Evolutionary conservation across 2,329 filamentous ascomycete species (phyloP).

Genomic region (Fusarium sp.): DNA sequence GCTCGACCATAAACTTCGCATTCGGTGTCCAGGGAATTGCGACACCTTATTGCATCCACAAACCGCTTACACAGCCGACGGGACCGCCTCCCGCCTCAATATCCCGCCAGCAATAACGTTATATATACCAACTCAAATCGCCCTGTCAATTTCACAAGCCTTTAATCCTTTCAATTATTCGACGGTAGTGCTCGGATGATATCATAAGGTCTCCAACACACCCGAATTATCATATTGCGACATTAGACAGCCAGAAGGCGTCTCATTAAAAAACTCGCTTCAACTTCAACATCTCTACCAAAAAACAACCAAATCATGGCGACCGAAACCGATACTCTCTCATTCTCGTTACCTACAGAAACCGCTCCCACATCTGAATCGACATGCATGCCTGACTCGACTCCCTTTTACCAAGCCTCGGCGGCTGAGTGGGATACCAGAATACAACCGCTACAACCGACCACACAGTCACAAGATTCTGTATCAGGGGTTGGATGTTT

Average conservation of each 20-base stretch:
- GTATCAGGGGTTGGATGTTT: slow-evolving; percentile 29
- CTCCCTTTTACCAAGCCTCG: slow-evolving; percentile 25
- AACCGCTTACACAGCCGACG: slow-evolving; percentile 32
- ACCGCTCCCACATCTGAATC: slow-evolving; percentile 46
- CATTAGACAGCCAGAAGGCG: slow-evolving; percentile 16
- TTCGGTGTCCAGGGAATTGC: slow-evolving; percentile 35
- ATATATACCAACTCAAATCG: background rate
- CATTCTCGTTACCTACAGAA: slow-evolving; percentile 45
- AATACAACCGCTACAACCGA: slow-evolving; percentile 27
- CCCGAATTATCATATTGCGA: background rate
- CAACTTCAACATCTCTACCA: background rate
- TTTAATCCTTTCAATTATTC: background rate
- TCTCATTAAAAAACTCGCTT: slow-evolving; percentile 1
- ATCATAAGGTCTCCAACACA: slow-evolving; percentile 9
- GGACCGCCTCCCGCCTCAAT: slow-evolving; percentile 11
- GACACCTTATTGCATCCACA: slow-evolving; percentile 20
- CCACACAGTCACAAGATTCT: slow-evolving; percentile 20
- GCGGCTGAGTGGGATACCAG: slow-evolving; percentile 46
- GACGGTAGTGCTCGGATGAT: slow-evolving; percentile 17
- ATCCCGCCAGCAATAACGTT: background rate
- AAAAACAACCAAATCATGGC: slow-evolving; percentile 35
- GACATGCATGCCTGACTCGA: slow-evolving; percentile 38
- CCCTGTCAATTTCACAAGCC: background rate
- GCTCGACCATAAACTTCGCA: background rate
- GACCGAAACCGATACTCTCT: slow-evolving; percentile 48